phyloP scores from a whole-genome alignment of 1,139 yeast genomes.

The Maudiozyma humilis region DNA sequence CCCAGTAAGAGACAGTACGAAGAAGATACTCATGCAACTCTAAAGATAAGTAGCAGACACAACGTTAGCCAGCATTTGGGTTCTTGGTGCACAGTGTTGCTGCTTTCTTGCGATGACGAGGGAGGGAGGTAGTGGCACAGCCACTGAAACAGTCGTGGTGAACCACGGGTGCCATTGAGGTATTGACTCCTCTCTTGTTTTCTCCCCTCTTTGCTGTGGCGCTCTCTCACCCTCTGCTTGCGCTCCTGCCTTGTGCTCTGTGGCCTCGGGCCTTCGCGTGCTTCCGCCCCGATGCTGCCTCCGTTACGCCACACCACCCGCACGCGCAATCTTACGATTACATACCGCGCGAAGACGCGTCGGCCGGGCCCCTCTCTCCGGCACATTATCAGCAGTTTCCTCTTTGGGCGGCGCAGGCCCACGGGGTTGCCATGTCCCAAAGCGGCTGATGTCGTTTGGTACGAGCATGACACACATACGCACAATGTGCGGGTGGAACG shows the following conservation, averaged over 20 bases:
- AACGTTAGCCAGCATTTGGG: not conserved
- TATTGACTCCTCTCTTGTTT: not conserved
- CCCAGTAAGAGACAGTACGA: not conserved
- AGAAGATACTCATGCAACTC: not conserved
- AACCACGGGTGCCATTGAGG: no score
- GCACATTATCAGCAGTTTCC: not conserved
- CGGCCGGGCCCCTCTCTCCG: not conserved
- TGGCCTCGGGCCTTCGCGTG: no score
- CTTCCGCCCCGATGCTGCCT: no score
- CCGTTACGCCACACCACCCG: no score
- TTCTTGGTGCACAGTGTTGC: not conserved
- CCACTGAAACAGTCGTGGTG: not conserved
- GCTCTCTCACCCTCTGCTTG: no score
- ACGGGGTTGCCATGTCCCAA: not conserved
- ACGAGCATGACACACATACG: not conserved
- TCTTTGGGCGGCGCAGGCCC: not conserved
- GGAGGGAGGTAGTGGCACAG: not conserved
- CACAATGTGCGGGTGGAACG: not conserved
- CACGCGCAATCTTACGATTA: not conserved
- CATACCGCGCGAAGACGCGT: not conserved
- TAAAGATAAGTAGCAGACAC: not conserved
- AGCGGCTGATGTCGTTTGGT: not conserved
- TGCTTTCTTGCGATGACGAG: not conserved
- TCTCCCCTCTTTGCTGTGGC: no score
- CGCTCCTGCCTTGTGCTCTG: no score